These are phyloP conservation scores for Rhododendron simsii DNA, from an alignment of 148 eudicot species.

Conservation along the genomic window DNA sequence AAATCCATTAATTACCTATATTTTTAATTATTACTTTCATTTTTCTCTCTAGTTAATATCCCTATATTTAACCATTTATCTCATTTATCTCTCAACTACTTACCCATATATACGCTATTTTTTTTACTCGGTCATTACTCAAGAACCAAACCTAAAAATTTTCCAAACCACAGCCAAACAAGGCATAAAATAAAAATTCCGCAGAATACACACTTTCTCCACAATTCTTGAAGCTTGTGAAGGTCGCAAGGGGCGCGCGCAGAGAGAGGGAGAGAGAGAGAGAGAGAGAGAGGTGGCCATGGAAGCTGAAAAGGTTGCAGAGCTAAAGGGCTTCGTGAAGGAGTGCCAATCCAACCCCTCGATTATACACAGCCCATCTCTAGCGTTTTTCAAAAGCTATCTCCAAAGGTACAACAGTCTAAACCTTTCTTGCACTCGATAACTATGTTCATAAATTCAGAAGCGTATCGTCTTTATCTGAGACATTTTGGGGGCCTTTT, in stretches of 20 bases:
- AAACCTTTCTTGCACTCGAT: not conserved
- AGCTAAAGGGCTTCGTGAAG: slow-evolving; percentile 42
- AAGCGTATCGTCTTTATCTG: not conserved
- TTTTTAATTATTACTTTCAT: no score
- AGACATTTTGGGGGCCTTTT: not conserved
- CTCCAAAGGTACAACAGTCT: slow-evolving; percentile 28
- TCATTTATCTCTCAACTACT: no score
- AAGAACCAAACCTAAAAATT: no score
- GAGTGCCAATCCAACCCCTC: slow-evolving; percentile 46
- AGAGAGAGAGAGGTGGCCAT: slow-evolving; percentile 11
- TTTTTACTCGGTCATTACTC: no score
- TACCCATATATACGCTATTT: no score
- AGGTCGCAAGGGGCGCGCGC: not conserved
- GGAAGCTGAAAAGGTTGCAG: slow-evolving; percentile 31
- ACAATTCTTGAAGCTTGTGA: not conserved
- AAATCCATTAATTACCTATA: no score
- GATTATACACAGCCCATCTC: slow-evolving; percentile 40
- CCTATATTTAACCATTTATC: no score
- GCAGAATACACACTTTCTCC: not conserved
- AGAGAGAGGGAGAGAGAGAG: not conserved
- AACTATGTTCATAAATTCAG: not conserved
- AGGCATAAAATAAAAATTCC: not conserved
- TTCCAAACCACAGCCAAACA: no score
- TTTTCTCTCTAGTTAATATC: no score
- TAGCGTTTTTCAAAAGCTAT: slow-evolving; percentile 43